A percentile compares a stretch with the other conserved stretches of the same genome.
phyloP scores from a whole-genome alignment of 2,329 filamentous ascomycete species.

The Hypoxylon sp. region DNA sequence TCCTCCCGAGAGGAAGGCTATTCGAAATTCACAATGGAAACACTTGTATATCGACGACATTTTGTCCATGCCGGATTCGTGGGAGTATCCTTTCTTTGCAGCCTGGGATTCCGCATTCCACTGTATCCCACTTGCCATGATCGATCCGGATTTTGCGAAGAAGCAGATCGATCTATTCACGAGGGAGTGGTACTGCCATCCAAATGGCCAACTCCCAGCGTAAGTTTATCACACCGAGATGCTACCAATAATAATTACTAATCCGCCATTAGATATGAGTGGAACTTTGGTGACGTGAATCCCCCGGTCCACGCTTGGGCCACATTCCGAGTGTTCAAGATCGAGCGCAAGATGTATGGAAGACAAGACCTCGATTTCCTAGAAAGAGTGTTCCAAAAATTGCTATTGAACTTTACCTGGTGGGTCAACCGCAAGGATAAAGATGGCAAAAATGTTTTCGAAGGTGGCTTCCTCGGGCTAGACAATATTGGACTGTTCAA shows the following conservation, averaged over 20 bases:
- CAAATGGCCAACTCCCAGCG: slow-evolving; percentile 92
- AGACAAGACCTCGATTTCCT: slow-evolving; percentile 95
- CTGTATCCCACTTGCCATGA: slow-evolving; percentile 95
- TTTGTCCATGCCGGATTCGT: slow-evolving; percentile 96
- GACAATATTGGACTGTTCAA: slow-evolving; percentile 99
- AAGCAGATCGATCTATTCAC: slow-evolving; percentile 97
- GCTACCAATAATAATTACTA: slow-evolving; percentile 15
- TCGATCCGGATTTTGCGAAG: slow-evolving; percentile 97
- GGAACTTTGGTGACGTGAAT: slow-evolving; percentile 98
- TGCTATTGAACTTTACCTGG: slow-evolving; percentile 97
- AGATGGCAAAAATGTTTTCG: slow-evolving; percentile 96
- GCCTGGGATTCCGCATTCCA: slow-evolving; percentile 98
- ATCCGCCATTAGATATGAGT: slow-evolving; percentile 72
- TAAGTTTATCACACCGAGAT: slow-evolving; percentile 58
- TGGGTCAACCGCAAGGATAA: slow-evolving; percentile 98
- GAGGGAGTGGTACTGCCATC: slow-evolving; percentile 98
- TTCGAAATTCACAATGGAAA: slow-evolving; percentile 92
- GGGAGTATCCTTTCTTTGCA: slow-evolving; percentile 98
- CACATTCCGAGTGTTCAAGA: slow-evolving; percentile 96
- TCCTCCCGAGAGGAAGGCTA: slow-evolving; percentile 79
- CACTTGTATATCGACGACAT: slow-evolving; percentile 96
- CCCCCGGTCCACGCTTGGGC: slow-evolving; percentile 97
- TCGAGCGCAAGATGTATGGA: slow-evolving; percentile 96
- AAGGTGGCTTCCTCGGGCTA: slow-evolving; percentile 92
- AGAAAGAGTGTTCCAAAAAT: slow-evolving; percentile 95